Percentiles rank a stretch among this genome's conserved stretches.
Conservation (phyloP, 2,329 filamentous ascomycete genomes). For the Neonectria magnoliae region DNA sequence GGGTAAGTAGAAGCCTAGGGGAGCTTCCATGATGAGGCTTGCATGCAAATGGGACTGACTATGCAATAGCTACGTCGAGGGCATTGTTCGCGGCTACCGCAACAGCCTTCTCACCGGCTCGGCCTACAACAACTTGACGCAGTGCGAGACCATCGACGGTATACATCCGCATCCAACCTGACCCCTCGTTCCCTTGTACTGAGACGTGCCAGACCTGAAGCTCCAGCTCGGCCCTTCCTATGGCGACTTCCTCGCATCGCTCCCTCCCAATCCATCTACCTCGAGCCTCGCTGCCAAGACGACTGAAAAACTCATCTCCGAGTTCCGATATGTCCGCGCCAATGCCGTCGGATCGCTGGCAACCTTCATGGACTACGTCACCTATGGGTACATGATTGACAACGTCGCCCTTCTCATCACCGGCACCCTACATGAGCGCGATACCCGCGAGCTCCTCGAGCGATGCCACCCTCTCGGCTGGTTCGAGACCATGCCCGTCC, state of each 20-base stretch:
- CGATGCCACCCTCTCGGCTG: conserved; percentile 96
- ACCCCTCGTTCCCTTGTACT: conserved; percentile 15
- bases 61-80: conserved; percentile 84
- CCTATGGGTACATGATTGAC: conserved; percentile 99
- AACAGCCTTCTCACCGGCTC: conserved; percentile 89
- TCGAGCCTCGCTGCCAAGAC: conserved; percentile 94
- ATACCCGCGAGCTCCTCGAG: conserved; percentile 94
- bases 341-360: conserved; percentile 92
- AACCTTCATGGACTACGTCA: conserved; percentile 97
- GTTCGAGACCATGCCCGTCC: conserved; percentile 99
- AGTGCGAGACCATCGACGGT: conserved; percentile 99
- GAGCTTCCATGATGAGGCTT: conserved; percentile 22
- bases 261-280: conserved; percentile 96
- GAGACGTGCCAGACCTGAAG: conserved; percentile 79
- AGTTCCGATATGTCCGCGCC: conserved; percentile 95
- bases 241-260: conserved; percentile 92
- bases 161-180: conserved; percentile 42
- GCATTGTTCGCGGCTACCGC: conserved; percentile 95
- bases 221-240: conserved; percentile 96
- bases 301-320: conserved; percentile 96
- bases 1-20: conserved; percentile 65
- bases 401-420: conserved; percentile 98
- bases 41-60: conserved; percentile 44
- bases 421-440: conserved; percentile 94
- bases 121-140: conserved; percentile 94